Evolutionary conservation across 169 alveolate genomes (phyloP).

Genomic region (Theileria sp.): DNA sequence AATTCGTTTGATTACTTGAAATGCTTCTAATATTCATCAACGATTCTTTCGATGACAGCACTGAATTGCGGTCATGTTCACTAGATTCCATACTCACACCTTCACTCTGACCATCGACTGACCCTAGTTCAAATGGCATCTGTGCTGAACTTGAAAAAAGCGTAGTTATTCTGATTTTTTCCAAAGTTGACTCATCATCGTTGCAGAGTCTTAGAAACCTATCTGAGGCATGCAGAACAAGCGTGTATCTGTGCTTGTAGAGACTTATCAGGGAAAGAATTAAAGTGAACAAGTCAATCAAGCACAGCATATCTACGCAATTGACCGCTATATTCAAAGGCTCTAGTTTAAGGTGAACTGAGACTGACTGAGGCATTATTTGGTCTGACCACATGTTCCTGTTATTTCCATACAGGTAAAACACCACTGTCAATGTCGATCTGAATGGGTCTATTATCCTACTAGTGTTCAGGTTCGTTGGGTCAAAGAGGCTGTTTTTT

Average conservation of each 20-base stretch:
- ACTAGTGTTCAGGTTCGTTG: constrained; percentile 21
- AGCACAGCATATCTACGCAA: constrained; percentile 50
- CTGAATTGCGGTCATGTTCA: neutral
- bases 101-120: neutral
- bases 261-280: neutral
- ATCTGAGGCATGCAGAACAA: constrained; percentile 7
- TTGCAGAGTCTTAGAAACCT: constrained; percentile 4
- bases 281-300: constrained; percentile 23
- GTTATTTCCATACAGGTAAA: constrained; percentile 13
- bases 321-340: constrained; percentile 30
- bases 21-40: neutral
- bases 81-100: neutral
- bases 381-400: neutral
- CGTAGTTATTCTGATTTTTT: constrained; percentile 5
- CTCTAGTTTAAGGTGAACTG: constrained; percentile 31
- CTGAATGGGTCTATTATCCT: constrained; percentile 53
- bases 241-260: neutral
- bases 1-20: neutral
- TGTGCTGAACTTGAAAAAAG: constrained; percentile 11
- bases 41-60: constrained; percentile 16
- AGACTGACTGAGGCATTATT: constrained; percentile 48
- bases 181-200: neutral
- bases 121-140: neutral
- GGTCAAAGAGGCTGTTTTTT: constrained; percentile 48
- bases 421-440: constrained; percentile 21